Conservation (phyloP, 2,329 filamentous ascomycete genomes). For the Exophiala lecanii-corni region DNA sequence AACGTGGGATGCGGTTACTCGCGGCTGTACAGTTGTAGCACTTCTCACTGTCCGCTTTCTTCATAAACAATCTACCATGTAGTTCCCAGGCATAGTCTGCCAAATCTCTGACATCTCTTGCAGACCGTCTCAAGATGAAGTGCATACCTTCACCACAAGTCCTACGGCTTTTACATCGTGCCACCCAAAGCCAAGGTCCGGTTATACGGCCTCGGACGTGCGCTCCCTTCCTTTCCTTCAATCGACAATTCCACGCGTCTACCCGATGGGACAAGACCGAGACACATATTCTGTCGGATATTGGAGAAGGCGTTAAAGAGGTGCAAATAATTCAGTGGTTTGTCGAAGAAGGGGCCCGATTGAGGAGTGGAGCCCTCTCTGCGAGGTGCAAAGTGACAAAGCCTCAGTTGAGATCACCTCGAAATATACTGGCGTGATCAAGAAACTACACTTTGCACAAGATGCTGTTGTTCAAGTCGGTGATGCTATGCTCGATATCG, state of each 20-base stretch:
- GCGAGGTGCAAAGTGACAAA: conserved; percentile 98
- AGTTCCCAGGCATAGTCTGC: neutral
- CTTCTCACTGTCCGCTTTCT: neutral
- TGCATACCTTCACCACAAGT: conserved; percentile 18
- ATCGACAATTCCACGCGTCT: conserved; percentile 21
- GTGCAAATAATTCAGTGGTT: conserved; percentile 99
- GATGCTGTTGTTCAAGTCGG: conserved; percentile 96
- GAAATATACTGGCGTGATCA: conserved; percentile 89
- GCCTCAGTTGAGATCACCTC: conserved; percentile 87
- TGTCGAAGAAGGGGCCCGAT: conserved; percentile 92
- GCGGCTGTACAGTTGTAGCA: neutral
- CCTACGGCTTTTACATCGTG: conserved; percentile 13
- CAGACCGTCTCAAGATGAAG: conserved; percentile 14
- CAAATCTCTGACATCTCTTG: neutral
- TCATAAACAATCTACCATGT: neutral
- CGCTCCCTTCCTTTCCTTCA: conserved; percentile 15
- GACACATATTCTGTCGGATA: conserved; percentile 25
- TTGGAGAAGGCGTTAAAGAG: conserved; percentile 79
- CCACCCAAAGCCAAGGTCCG: conserved; percentile 4
- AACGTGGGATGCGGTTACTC: neutral
- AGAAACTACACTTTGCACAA: conserved; percentile 90
- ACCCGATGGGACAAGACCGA: conserved; percentile 18
- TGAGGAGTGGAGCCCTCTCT: conserved; percentile 96
- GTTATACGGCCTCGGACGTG: conserved; percentile 10
- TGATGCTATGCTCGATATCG: conserved; percentile 26